A percentile compares a stretch with the other conserved stretches of the same genome.
Evolutionary conservation across 2,329 filamentous ascomycete species (phyloP).

Genomic region (Apiospora sp.): DNA sequence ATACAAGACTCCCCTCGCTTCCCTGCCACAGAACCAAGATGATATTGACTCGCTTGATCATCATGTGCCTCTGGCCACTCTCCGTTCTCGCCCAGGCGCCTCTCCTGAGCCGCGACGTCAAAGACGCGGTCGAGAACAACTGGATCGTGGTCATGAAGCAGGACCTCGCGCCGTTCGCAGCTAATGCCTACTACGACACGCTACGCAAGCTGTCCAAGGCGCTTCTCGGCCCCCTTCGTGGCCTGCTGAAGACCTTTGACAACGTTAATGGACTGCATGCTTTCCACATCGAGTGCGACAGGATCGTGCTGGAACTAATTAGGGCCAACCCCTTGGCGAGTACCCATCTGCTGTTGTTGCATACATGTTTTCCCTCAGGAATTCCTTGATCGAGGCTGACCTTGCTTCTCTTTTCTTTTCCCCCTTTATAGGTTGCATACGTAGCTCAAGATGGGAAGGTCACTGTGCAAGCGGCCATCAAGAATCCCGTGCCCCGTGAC

Average conservation of each 20-base stretch:
- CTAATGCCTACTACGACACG: constrained; percentile 33
- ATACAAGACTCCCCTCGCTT: background rate
- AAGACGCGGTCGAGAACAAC: constrained; percentile 34
- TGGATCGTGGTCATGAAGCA: constrained; percentile 40
- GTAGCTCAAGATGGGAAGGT: constrained; percentile 35
- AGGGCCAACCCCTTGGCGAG: constrained; percentile 33
- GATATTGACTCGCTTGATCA: constrained; percentile 28
- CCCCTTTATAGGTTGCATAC: constrained; percentile 34
- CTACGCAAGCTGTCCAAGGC: constrained; percentile 29
- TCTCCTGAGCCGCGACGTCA: constrained; percentile 31
- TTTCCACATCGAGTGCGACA: constrained; percentile 39
- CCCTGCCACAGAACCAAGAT: constrained; percentile 24
- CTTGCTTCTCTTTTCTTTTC: no score
- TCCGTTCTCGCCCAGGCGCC: constrained; percentile 32
- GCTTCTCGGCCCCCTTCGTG: constrained; percentile 28
- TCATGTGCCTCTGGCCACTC: constrained; percentile 29
- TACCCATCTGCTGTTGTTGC: background rate
- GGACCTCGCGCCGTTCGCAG: constrained; percentile 22
- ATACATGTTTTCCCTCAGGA: no score
- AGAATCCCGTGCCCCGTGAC: background rate
- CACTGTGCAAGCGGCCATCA: constrained; percentile 28
- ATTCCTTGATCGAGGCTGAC: background rate
- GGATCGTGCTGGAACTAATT: constrained; percentile 34
- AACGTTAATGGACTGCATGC: constrained; percentile 35
- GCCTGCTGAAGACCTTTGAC: constrained; percentile 34